Conservation (phyloP, 495 filamentous ascomycete genomes). For the Penicillium coprophilum region DNA sequence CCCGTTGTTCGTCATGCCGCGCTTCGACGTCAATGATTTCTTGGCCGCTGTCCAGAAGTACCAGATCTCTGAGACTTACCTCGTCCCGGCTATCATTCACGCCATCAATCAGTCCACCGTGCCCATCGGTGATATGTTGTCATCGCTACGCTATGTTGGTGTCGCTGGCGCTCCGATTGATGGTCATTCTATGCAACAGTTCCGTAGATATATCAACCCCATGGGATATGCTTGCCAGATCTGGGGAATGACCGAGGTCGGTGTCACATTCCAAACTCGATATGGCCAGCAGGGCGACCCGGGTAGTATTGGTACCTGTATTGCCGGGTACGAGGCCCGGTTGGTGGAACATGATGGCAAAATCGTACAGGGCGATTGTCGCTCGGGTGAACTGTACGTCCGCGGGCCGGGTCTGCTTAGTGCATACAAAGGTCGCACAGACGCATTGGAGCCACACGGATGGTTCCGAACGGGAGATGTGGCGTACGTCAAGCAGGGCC, state of each 20-base stretch:
- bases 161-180: slow-evolving; percentile 53
- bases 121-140: slow-evolving; percentile 45
- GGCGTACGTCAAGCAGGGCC: slow-evolving; percentile 58
- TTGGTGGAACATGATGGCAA: slow-evolving; percentile 53
- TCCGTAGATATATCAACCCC: slow-evolving; percentile 41
- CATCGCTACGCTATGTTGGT: slow-evolving; percentile 48
- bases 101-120: slow-evolving; percentile 46
- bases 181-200: slow-evolving; percentile 36
- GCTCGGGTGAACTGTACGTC: slow-evolving; percentile 54
- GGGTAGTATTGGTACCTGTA: slow-evolving; percentile 64
- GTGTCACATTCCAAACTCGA: slow-evolving; percentile 53
- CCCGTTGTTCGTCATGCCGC: slow-evolving; percentile 57
- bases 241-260: slow-evolving; percentile 50
- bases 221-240: slow-evolving; percentile 39
- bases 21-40: slow-evolving; percentile 58
- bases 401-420: slow-evolving; percentile 40
- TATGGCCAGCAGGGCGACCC: slow-evolving; percentile 39
- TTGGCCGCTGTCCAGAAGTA: slow-evolving; percentile 55
- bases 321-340: slow-evolving; percentile 64
- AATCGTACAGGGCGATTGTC: slow-evolving; percentile 46
- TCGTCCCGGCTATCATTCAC: slow-evolving; percentile 63
- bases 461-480: slow-evolving; percentile 83
- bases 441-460: slow-evolving; percentile 52
- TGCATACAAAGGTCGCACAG: slow-evolving; percentile 41
- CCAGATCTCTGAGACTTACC: slow-evolving; percentile 58